Evolutionary conservation across 345 rosid species (phyloP), one percentile per base, ranked within the genome.

Genomic region (Arabidopsis arenosa): DNA sequence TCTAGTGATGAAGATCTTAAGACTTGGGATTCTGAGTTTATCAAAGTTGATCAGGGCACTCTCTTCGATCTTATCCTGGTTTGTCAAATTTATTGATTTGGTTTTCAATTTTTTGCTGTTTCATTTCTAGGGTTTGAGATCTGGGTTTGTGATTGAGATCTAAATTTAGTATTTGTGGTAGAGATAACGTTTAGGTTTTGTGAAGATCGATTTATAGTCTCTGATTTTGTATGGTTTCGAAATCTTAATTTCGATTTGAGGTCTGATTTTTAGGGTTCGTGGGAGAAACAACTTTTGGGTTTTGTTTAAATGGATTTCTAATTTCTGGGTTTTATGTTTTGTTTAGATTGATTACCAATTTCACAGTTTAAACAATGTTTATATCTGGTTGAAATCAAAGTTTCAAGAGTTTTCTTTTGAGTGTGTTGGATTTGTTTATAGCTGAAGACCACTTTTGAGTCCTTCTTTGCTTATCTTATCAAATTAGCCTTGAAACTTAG

Each of bases 11-110:
- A 79, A 1, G 74, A 68, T 4, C 76, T 89, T 17, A 80, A 79
- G 77, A 7, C 14, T 14, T 89, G 88, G 88, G 89, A 89, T 12
- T 14, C 77, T 1, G 87, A 87, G 5, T 89, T 85, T 53, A 73
- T 85, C 55, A 80, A 79, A 35, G 88, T 89, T 9, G 91, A 83
- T 47, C 87, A 84, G 68, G 63, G 48, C 36, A 82, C 85, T 30
- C 87, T 89, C 57, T 89, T 84, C 47, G 89, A 89, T 35, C 86
- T 86, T 47, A 82, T 85, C 70, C 55, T 85, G 87, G 91, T 89
- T 39, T 7, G 80, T 73, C 26, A 32, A 12, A 10, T 14, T 55
- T 30, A 17, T 6, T 56, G 39, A 30, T 30, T 32, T 56, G 4
- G 14, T 32, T 55, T 30, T 32, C n/a, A 5, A 28, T 23, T 9